phyloP scores from a whole-genome alignment of 371 early-diverging fungal species.

The Chytridium lagenaria region DNA sequence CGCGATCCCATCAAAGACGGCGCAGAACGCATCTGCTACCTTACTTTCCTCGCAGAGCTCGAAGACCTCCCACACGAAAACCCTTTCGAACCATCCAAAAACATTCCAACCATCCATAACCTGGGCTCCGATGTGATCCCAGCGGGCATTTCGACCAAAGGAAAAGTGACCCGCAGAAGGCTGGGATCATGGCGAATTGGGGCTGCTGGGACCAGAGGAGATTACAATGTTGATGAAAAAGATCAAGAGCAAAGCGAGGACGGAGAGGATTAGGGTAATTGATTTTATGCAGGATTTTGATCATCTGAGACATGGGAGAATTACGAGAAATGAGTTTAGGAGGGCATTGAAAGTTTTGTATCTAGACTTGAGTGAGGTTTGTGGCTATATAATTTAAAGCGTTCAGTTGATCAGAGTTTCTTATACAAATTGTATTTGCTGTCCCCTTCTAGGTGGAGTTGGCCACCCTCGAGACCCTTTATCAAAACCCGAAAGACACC shows the following conservation, averaged over 20 bases:
- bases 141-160: conserved; percentile 1
- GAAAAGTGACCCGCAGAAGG: neutral
- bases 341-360: conserved; percentile 52
- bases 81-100: conserved; percentile 14
- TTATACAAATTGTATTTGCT: conserved; percentile 16
- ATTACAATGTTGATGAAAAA: conserved; percentile 44
- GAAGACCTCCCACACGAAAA: too few species aligned
- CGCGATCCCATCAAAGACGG: conserved; percentile 43
- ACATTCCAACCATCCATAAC: neutral
- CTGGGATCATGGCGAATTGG: neutral
- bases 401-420: neutral
- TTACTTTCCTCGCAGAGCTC: conserved; percentile 50
- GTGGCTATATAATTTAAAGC: neutral
- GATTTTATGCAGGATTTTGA: conserved; percentile 61
- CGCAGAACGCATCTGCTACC: conserved; percentile 49
- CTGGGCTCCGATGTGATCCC: conserved; percentile 1
- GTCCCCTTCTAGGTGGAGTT: conserved; percentile 46
- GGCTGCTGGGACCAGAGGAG: conserved; percentile 25
- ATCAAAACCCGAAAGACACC: conserved; percentile 28
- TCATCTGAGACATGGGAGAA: too few species aligned
- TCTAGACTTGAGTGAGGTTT: conserved; percentile 41
- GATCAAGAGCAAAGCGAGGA: too few species aligned
- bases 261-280: conserved; percentile 56
- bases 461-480: conserved; percentile 37
- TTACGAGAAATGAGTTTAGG: conserved; percentile 51